phyloP scores from a whole-genome alignment of 2,329 filamentous ascomycete species.

The Diaporthe caulivora region DNA sequence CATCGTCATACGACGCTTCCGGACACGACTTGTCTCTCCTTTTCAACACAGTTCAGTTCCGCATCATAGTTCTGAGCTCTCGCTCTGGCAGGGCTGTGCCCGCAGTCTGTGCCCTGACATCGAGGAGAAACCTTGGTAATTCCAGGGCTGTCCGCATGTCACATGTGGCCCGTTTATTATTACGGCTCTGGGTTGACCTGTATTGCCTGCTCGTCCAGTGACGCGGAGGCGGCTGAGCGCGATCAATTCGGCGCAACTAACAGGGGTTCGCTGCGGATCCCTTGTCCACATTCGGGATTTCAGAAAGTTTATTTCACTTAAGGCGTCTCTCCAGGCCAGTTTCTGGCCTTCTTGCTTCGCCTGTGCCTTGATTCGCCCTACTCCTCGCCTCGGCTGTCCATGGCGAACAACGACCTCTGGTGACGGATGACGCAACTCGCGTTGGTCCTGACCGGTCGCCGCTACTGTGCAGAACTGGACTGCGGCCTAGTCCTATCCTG shows the following conservation, averaged over 20 bases:
- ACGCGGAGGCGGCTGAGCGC: constrained; percentile 17
- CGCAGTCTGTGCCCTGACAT: constrained; percentile 2
- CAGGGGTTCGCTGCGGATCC: constrained; percentile 8
- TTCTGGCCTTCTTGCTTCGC: constrained; percentile 13
- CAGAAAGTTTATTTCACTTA: constrained; percentile 29
- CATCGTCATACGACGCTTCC: constrained; percentile 33
- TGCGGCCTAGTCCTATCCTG: background rate
- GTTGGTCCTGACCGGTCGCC: constrained; percentile 7
- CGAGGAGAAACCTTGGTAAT: background rate
- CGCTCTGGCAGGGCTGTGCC: background rate
- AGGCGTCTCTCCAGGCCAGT: constrained; percentile 17
- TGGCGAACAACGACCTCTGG: constrained; percentile 3
- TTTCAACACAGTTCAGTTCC: background rate
- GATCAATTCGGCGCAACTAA: constrained; percentile 21
- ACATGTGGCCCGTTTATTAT: background rate
- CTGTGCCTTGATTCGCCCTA: constrained; percentile 13
- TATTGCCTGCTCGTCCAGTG: background rate
- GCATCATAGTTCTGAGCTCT: background rate
- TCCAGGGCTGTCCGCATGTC: constrained; percentile 14
- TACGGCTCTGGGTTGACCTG: background rate
- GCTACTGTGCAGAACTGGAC: background rate
- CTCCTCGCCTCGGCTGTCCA: constrained; percentile 16
- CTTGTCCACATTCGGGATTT: constrained; percentile 23
- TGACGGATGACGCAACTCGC: constrained; percentile 21
- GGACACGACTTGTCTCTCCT: background rate